Evolutionary conservation across 2,329 filamentous ascomycete genomes (phyloP), one percentile per base, ranked within the genome.

Genomic region (Aspergillus novoparasiticus): DNA sequence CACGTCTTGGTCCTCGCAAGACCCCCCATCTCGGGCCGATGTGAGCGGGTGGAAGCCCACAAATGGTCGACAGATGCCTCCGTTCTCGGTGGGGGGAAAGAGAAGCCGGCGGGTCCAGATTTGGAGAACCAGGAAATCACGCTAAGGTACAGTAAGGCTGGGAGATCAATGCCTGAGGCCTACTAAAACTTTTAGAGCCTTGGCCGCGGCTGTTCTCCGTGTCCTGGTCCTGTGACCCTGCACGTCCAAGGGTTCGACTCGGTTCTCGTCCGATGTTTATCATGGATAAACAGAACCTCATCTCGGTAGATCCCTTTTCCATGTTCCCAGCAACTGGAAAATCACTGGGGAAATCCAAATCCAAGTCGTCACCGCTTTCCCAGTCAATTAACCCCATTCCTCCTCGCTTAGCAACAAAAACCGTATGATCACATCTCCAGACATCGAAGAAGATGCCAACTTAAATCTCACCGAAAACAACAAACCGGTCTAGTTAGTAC

Each of bases 81-180:
- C 41, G 59, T 57, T 54, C 54, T 56, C 59, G 59, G 53, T 57
- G 59, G 51, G 59, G 59, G 53, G 34, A 51, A 26, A 19, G 30
- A 23, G 48, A 41, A 14, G n/a, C n/a, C 16, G 56, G 59, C 43
- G 59, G 59, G 43, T 57, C 59, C 39, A 34, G 59, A 23, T 23
- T 61, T 61, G 59, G 53, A 61, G 59, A 61, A 39, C 3, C 30
- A 26, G 8, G 43, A 16, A 28, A 28, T 53, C 32, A 21, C 41
- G 30, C 56, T 43, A 39, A 43, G n/a, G 11, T 46, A 30, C 51
- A 23, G 51, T 55, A 39, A 39, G 51, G 51, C 51, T 54, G 30
- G 30, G 19, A 5, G 36, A n/a, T 14, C 6, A 19, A 1, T 34
- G 51, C 51, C 51, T 54, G 51, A 54, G 51, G 51, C 51, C 16